Base-by-base conservation (phyloP, 139 green algal species). In the Zygnema cylindricum region DNA sequence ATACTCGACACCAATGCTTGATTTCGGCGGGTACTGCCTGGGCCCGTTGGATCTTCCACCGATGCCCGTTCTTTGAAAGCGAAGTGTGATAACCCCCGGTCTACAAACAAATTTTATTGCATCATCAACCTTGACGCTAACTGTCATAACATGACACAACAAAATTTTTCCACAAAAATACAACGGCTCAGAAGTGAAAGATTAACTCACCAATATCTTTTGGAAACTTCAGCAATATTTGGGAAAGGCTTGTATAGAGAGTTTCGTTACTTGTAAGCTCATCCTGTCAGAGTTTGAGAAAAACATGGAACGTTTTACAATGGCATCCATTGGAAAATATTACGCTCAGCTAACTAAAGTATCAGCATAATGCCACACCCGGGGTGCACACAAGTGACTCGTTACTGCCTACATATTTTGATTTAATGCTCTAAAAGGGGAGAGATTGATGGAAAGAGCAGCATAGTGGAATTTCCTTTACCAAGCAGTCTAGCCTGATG, bases 401-500 rank as follows among this genome's bases (percentile, higher is more conserved):
- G n/a, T n/a, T n/a, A n/a, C n/a, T n/a, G n/a, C n/a, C n/a, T n/a
- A n/a, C n/a, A n/a, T n/a, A n/a, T n/a, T n/a, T n/a, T n/a, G n/a
- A n/a, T n/a, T n/a, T n/a, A n/a, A n/a, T n/a, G n/a, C n/a, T n/a
- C n/a, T n/a, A n/a, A n/a, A n/a, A n/a, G n/a, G n/a, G n/a, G n/a
- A n/a, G n/a, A n/a, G n/a, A n/a, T n/a, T n/a, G n/a, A n/a, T n/a
- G n/a, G n/a, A n/a, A n/a, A n/a, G n/a, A n/a, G n/a, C n/a, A n/a
- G n/a, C n/a, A n/a, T n/a, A n/a, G n/a, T n/a, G n/a, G n/a, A n/a
- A n/a, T n/a, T n/a, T n/a, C n/a, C n/a, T 16, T 88, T 76, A 89
- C 81, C 85, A 90, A 43, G 42, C 86, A 92, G 79, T 92, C 88
- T 43, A 92, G 86, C 11, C 96, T 92, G 87, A 94, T 71, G 32